Base-by-base conservation (phyloP, 768 basidiomycete genomes). In the Strobilomyces confusus region DNA sequence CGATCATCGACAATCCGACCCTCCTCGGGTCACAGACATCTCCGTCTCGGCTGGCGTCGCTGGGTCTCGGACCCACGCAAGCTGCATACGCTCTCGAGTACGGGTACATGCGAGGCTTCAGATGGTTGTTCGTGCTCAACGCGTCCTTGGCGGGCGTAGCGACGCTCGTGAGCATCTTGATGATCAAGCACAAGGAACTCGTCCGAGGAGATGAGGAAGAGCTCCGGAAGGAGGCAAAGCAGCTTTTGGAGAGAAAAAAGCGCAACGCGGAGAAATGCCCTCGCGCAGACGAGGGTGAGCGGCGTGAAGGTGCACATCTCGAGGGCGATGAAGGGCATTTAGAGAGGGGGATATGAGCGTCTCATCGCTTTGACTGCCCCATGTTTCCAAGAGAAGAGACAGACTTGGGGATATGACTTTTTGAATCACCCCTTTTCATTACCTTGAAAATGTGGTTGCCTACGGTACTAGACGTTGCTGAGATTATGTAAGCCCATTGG, bases 1-100 rank as follows among this genome's bases (percentile, higher is more conserved):
- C 51, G 26, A 51, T 51, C 20, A 17, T 51, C 51, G 36, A 44
- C 15, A 30, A 38, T 44, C 51, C 51, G 2, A 20, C 51, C 6
- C 25, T 51, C 11, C 51, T 51, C 20, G 25, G 44, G 5, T 2
- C 36, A 15, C 20, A 13, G 6, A 23, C 43, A 8, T 17, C 51
- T 2, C 19, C 19, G 11, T 38, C 51, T 26, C n/a, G 17, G 51
- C 44, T 51, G 20, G 51, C 51, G 19, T 51, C 44, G 11, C 17
- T 51, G n/a, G 43, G 44, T 29, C 26, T 51, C 9, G 9, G 2
- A 13, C 34, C 32, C 9, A 5, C 43, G 14, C 8, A 37, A 38
- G 44, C 44, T 9, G 14, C 33, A 9, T 44, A 44, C 19, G 50
- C 19, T 4, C 50, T 44, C n/a, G 4, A 33, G 25, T 25, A 36